Base-by-base conservation (phyloP, 1,284 basidiomycete genomes). In the Ustilago crameri region DNA sequence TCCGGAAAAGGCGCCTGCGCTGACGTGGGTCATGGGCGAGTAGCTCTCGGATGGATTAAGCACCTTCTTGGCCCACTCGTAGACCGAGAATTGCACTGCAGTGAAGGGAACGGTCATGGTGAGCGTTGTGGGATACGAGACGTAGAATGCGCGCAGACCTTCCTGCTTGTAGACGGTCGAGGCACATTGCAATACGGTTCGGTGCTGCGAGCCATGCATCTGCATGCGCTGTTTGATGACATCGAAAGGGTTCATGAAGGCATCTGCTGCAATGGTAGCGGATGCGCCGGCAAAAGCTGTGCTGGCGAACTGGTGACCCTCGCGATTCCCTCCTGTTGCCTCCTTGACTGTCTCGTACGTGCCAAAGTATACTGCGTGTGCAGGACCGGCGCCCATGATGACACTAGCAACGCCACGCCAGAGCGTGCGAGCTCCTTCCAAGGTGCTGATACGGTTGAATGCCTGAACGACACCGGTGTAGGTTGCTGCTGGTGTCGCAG, bases 221-320 rank as follows among this genome's bases (percentile, higher is more conserved):
- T 98, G 95, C 96, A 98, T 98, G 51, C 95, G 90, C 86, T 98
- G 95, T 86, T 98, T 98, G 86, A 98, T 93, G 73, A 98, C 95
- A 85, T 99, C 96, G 83, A 99, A 99, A 3, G 96, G 96, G 85
- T 98, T 99, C 96, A 99, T 99, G 62, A 98, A 87, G 9, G 95
- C 95, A 86, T 99, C 96, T 59, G 91, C 91, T 2, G 93, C 92
- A 76, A 96, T 92, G 20, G 95, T 98, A 0, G 96, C 96, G 1
- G 91, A 89, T 52, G 94, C 95, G 73, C 96, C 96, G 26, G 96
- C 96, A 24, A 95, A 81, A 18, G 95, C 95, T 91, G 84, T 70
- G 90, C 93, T 75, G 89, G 91, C 45, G 86, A 91, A 91, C 75
- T 93, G 92, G 80, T 92, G 92, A 24, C 91, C 91, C 41, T 86